phyloP scores from a whole-genome alignment of 805 yeast species.

The Sugiyamaella mastotermitis region DNA sequence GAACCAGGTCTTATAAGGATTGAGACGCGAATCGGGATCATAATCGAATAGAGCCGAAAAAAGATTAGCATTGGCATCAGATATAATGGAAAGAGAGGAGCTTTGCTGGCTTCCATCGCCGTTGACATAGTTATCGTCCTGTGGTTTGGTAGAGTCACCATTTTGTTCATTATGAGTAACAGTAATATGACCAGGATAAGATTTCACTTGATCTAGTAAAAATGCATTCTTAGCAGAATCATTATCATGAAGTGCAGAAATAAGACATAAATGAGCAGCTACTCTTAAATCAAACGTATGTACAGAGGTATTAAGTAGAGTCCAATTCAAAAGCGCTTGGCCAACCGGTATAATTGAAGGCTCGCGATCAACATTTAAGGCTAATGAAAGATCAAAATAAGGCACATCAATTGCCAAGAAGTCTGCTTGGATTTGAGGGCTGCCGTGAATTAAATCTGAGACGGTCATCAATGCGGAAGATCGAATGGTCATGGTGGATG shows the following conservation, averaged over 20 bases:
- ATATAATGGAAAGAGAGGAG: background rate
- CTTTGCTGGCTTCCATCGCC: too few relatives aligned
- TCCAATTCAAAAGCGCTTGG: conserved; percentile 76
- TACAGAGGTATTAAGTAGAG: conserved; percentile 68
- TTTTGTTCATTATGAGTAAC: background rate
- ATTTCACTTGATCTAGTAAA: conserved; percentile 56
- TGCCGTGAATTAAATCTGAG: conserved; percentile 68
- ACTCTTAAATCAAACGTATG: conserved; percentile 78
- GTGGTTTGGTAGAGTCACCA: background rate
- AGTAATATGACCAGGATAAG: conserved; percentile 24
- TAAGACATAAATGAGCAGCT: conserved; percentile 61
- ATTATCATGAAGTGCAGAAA: conserved; percentile 63
- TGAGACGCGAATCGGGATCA: conserved; percentile 62
- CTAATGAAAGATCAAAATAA: conserved; percentile 66
- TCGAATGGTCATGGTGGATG: conserved; percentile 60
- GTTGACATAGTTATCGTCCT: too few relatives aligned
- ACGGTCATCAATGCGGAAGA: conserved; percentile 65
- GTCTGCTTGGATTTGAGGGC: conserved; percentile 58
- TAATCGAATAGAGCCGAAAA: conserved; percentile 69
- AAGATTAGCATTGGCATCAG: conserved; percentile 43
- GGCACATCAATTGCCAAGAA: conserved; percentile 88
- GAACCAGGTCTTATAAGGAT: conserved; percentile 88
- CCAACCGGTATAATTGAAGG: conserved; percentile 57
- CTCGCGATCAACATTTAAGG: conserved; percentile 24
- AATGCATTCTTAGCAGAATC: conserved; percentile 55